Percentiles rank a stretch among this genome's conserved stretches.
Conservation (phyloP, 148 eudicot species). For the Chenopodium formosanum region DNA sequence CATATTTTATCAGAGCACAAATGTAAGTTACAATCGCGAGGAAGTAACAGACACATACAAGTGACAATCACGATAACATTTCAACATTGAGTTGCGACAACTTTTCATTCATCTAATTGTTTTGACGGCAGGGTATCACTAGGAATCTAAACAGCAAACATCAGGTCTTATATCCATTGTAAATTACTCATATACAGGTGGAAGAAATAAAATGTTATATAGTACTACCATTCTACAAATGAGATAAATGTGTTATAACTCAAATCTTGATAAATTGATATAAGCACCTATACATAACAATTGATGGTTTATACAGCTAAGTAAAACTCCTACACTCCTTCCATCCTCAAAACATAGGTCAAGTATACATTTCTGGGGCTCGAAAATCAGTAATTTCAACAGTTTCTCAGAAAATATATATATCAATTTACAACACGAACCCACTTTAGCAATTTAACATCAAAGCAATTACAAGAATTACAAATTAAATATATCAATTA, state of each 20-base stretch:
- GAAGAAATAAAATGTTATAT: too few relatives aligned
- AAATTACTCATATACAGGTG: too few relatives aligned
- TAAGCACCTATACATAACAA: too few relatives aligned
- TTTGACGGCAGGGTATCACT: background rate
- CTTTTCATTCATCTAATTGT: too few relatives aligned
- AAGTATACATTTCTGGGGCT: background rate
- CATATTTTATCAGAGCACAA: too few relatives aligned
- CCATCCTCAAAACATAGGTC: background rate
- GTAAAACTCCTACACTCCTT: background rate
- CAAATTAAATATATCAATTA: background rate
- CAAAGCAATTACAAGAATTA: background rate
- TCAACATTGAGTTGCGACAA: background rate
- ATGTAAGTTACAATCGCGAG: background rate
- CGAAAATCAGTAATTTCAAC: background rate
- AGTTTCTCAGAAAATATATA: background rate
- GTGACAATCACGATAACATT: background rate
- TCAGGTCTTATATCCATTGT: too few relatives aligned
- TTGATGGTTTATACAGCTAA: too few relatives aligned
- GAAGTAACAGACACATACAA: background rate
- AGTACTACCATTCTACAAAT: too few relatives aligned
- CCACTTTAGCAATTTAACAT: background rate
- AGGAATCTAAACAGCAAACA: background rate
- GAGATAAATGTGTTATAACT: too few relatives aligned
- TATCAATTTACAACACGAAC: background rate
- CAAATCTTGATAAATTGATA: background rate